Conservation (phyloP, 2,329 filamentous ascomycete species). For the Beauveria sp. region DNA sequence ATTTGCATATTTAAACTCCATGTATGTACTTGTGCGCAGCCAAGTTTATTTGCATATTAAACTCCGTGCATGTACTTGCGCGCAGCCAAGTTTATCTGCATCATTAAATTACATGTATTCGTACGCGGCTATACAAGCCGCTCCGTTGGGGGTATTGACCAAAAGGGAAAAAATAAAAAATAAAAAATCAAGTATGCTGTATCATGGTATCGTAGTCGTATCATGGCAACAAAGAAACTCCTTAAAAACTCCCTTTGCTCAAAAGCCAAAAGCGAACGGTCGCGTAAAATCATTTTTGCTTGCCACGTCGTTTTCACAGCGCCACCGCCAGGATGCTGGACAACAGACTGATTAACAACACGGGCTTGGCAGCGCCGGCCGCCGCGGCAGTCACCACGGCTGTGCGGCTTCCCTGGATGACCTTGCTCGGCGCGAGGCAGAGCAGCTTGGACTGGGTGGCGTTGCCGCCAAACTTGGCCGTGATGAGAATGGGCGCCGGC, state of each 20-base stretch:
- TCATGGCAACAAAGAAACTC: background rate
- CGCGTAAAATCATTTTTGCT: background rate
- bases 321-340: background rate
- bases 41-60: background rate
- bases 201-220: slow-evolving; percentile 8
- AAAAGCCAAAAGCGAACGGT: background rate
- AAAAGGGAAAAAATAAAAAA: background rate
- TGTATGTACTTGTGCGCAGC: no score
- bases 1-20: no score
- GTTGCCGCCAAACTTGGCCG: background rate
- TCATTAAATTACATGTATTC: background rate
- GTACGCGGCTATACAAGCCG: background rate
- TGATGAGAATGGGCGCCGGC: slow-evolving; percentile 8
- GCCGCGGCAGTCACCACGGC: background rate
- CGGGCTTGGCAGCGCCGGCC: background rate
- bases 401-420: slow-evolving; percentile 1
- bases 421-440: slow-evolving; percentile 8
- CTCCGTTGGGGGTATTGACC: background rate
- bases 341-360: background rate
- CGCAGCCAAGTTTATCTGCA: background rate
- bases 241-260: background rate
- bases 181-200: background rate
- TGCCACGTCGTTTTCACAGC: background rate
- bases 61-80: no score
- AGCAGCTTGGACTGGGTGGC: slow-evolving; percentile 2